Evolutionary conservation across 106 monocot genomes (phyloP).

Genomic region (Posidonia australis): DNA sequence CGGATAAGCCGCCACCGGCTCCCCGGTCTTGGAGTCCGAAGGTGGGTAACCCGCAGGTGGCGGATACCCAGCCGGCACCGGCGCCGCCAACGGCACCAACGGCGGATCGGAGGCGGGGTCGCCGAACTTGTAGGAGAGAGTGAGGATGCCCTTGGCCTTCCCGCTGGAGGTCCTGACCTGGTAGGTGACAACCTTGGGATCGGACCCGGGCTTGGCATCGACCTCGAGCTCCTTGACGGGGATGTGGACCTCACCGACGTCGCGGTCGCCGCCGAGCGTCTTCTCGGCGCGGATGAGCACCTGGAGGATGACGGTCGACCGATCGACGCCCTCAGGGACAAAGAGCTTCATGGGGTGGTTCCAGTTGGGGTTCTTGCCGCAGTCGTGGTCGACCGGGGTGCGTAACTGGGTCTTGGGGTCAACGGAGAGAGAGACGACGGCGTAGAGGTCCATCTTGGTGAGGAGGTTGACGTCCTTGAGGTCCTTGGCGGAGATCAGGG

Average conservation of each 20-base stretch:
- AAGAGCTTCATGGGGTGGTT: slow-evolving; percentile 19
- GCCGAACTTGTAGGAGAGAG: slow-evolving; percentile 65
- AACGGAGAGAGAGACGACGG: slow-evolving; percentile 19
- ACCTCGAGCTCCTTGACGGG: background rate
- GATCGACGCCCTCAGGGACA: slow-evolving; percentile 19
- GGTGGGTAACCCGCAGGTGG: slow-evolving; percentile 18
- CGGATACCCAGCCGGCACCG: background rate
- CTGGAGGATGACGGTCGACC: slow-evolving; percentile 9
- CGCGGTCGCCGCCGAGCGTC: slow-evolving; percentile 44
- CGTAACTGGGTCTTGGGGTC: slow-evolving; percentile 3
- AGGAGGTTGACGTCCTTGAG: slow-evolving; percentile 50
- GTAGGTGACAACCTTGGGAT: slow-evolving; percentile 29
- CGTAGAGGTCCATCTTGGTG: slow-evolving; percentile 56
- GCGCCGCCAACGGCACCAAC: background rate
- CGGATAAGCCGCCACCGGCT: slow-evolving; percentile 1
- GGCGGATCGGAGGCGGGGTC: slow-evolving; percentile 17
- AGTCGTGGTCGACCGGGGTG: slow-evolving; percentile 9
- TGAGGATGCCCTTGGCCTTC: slow-evolving; percentile 55
- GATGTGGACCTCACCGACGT: slow-evolving; percentile 46
- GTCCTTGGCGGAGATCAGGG: slow-evolving; percentile 54
- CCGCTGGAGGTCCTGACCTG: slow-evolving; percentile 56
- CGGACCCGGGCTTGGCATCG: background rate
- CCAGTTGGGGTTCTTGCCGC: slow-evolving; percentile 18
- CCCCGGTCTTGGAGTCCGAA: background rate
- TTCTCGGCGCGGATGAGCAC: slow-evolving; percentile 35